Base-by-base conservation (phyloP, 352 stramenopile species). In the Phytophthora vignae region DNA sequence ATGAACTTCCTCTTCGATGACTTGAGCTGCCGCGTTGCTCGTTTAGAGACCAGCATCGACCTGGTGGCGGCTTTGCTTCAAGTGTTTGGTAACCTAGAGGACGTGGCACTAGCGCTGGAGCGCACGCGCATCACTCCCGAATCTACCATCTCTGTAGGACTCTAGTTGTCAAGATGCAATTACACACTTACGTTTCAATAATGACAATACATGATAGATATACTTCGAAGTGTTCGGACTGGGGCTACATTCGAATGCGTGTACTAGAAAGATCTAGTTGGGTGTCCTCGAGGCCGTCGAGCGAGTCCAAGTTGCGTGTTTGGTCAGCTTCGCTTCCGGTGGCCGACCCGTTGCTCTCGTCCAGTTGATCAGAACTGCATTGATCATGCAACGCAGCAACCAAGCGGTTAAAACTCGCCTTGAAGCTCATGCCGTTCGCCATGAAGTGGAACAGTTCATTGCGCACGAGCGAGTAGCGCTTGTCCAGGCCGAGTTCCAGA, bases 361-460 rank as follows among this genome's bases (percentile, higher is more conserved):
- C 54, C 42, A 49, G 4, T 79, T 50, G n/a, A 25, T 40, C 22
- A 1, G 10, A 49, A 15, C 10, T 40, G 10, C 33, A 61, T 7
- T 55, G 44, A 22, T 52, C 44, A 22, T 22, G 48, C 27, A 74
- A 27, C 5, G 33, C 58, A 15, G 29, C 11, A 7, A 58, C 29
- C 21, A 73, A 54, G 10, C 19, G 55, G 38, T 82, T 69, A 52
- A 85, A 85, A 29, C 81, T 91, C 42, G 70, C 40, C 19, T 78
- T 74, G 61, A 91, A 91, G 17, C 72, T 80, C 56, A 85, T 81
- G 14, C 57, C 57, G 36, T 55, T 64, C 14, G 57, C 25, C 84
- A 87, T 69, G 52, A 93, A 93, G 66, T 93, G 86, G 73, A 77
- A 92, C 33, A 93, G 64, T 17, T 91, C 78, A 29, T 74, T 91